Conservation (phyloP, 1,139 yeast species). For the Blastobotrys capitulatus region DNA sequence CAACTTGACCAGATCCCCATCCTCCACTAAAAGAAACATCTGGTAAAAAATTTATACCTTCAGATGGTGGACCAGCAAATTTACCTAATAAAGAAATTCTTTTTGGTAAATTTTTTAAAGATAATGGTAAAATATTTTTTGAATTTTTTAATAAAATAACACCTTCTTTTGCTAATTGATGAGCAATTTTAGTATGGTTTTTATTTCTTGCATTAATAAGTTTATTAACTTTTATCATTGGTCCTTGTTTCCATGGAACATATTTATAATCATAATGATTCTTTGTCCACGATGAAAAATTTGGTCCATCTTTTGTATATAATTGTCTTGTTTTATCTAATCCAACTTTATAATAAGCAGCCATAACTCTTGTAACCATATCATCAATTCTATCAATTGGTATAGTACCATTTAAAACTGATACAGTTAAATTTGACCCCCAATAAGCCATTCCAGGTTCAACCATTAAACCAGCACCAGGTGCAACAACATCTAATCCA, state of each 20-base stretch:
- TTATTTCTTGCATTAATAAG: conserved; percentile 50
- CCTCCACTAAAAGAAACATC: conserved; percentile 14
- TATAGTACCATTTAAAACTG: conserved; percentile 52
- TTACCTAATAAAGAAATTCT: conserved; percentile 4
- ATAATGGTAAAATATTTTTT: conserved; percentile 48
- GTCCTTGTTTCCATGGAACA: conserved; percentile 50
- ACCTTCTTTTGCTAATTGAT: conserved; percentile 53
- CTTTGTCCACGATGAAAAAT: conserved; percentile 55
- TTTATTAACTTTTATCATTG: conserved; percentile 49
- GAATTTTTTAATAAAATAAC: conserved; percentile 48
- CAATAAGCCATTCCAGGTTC: conserved; percentile 50
- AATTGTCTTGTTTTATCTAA: conserved; percentile 32
- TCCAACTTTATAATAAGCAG: conserved; percentile 44
- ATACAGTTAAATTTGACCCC: conserved; percentile 54
- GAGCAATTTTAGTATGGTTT: conserved; percentile 46
- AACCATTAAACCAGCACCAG: conserved; percentile 54
- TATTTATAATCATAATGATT: conserved; percentile 50
- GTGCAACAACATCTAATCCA: conserved; percentile 66
- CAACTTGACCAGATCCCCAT: conserved; percentile 13
- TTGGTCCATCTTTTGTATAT: conserved; percentile 33
- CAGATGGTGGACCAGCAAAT: conserved; percentile 8
- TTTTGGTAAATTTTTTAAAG: conserved; percentile 8
- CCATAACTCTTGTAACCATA: conserved; percentile 56
- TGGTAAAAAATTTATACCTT: conserved; percentile 1
- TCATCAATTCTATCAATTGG: conserved; percentile 54